A percentile compares a stretch with the other conserved stretches of the same genome.
These are phyloP conservation scores for Tetrapyrgos nigripes DNA, from an alignment of 1,284 basidiomycete genomes.

Conservation along the genomic window DNA sequence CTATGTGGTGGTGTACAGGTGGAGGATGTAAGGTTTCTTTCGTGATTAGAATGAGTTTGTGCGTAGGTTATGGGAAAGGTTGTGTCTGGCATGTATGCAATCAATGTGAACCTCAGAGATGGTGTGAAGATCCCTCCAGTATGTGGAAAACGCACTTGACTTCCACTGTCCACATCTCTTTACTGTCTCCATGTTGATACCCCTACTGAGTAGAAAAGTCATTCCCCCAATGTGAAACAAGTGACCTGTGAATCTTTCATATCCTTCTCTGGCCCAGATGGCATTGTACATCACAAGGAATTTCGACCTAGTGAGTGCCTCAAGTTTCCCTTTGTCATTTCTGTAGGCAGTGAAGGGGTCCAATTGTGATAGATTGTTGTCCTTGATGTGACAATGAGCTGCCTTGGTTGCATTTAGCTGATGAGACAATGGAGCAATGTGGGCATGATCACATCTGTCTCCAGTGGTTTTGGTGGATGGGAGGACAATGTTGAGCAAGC, in stretches of 20 bases:
- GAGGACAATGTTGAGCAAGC: no score
- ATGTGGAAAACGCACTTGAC: conserved; percentile 16
- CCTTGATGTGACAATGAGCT: neutral
- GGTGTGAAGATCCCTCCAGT: conserved; percentile 11
- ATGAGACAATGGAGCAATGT: no score
- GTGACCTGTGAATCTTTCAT: conserved; percentile 10
- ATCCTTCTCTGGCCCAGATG: neutral
- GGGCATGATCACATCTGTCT: no score
- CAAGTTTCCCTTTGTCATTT: neutral
- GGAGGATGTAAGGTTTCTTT: no score
- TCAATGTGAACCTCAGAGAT: no score
- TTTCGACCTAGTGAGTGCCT: neutral
- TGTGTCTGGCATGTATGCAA: no score
- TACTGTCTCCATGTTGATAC: conserved; percentile 9
- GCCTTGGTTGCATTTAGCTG: no score
- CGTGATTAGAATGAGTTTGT: no score
- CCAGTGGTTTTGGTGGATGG: no score
- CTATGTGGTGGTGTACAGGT: no score
- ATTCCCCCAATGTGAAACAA: conserved; percentile 19
- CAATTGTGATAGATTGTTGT: neutral
- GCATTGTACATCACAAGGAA: neutral
- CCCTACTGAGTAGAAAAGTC: conserved; percentile 9
- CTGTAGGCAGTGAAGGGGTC: neutral
- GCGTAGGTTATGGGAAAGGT: no score
- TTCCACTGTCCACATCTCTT: conserved; percentile 16